Base-by-base conservation (phyloP, 345 rosid genomes). In the Pseudoturritis turrita region DNA sequence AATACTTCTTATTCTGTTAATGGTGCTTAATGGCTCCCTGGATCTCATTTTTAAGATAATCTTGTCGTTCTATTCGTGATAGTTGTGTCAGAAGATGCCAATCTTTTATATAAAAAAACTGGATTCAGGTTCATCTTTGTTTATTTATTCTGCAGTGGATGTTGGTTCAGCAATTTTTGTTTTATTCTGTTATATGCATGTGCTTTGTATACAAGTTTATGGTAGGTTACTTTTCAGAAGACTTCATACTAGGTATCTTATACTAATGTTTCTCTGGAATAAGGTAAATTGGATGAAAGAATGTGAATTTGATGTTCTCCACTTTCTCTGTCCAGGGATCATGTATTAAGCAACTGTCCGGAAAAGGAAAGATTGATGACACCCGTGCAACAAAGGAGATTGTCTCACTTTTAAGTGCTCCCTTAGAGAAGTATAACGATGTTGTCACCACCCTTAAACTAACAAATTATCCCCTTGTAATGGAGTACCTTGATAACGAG, bases 361-460 rank as follows among this genome's bases (percentile, higher is more conserved):
- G 83, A 29, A 81, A 78, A 77, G 97, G 96, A 68, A 95, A 86
- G 88, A 77, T 88, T 78, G 83, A 88, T 64, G 98, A 92, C 79
- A 84, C 72, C 74, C 87, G 79, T 83, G 92, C 98, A 19, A 88
- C 96, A 14, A 95, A 92, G 81, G 98, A 92, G 84, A 86, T 89
- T 72, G 96, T 95, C 75, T 81, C 98, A 17, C 94, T 95, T 70
- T 88, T 92, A 77, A 95, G 97, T 87, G 94, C 98, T 72, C 99
- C 99, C 33, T 71, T 95, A 33, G 99, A 95, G 81, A 95, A 95
- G 77, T 95, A 95, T 65, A 95, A 92, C 76, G 89, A 90, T 77
- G 84, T 95, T 78, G 97, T 92, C 76, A 92, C 81, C 57, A 91
- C 93, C 31, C 80, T 92, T 83, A 92, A 92, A 83, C 88, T 95